Base-by-base conservation (phyloP, 1,139 yeast species). In the Yamadazyma friedrichii region DNA sequence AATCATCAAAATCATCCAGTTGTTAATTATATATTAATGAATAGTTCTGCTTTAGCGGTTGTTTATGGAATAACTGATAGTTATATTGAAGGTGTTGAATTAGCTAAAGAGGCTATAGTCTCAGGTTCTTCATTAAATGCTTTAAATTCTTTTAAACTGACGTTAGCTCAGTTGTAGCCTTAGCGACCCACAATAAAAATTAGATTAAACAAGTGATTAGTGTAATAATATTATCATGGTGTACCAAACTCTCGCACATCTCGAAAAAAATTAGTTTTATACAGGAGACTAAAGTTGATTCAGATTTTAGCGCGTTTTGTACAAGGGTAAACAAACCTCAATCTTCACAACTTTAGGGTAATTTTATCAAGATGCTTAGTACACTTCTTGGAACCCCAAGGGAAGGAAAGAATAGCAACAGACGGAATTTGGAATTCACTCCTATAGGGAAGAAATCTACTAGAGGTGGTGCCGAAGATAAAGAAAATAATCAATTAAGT, bases 41-140 rank as follows among this genome's bases (percentile, higher is more conserved):
- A 93, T 60, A 74, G 94, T 31, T 93, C 93, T 4, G 95, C 96
- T 0, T 66, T 93, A 45, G 93, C 94, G 1, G 87, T 84, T 31
- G 80, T 89, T 15, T 76, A 86, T 13, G 95, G 95, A 2, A 58
- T 71, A 3, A 81, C 89, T 2, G 60, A 61, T 15, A 67, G 76
- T 50, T 91, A 94, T 91, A 75, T 70, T 45, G 76, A 80, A 13
- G 98, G 98, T 12, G 94, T 88, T 5, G 69, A 67, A 42, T 57
- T 82, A 34, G 98, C 98, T 1, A 76, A 80, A 50, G 64, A 74
- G 36, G 75, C 94, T 36, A 84, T 93, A 32, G 57, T 57, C 11
- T 68, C 79, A 3, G 96, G 96, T 0, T 55, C 67, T 4, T 96
- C 98, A 1, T 61, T 74, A 44, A 45, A 56, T 35, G 79, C 91